Evolutionary conservation across 2,329 filamentous ascomycete species (phyloP), one percentile per base, ranked within the genome.

Genomic region (Alternaria postmessia): DNA sequence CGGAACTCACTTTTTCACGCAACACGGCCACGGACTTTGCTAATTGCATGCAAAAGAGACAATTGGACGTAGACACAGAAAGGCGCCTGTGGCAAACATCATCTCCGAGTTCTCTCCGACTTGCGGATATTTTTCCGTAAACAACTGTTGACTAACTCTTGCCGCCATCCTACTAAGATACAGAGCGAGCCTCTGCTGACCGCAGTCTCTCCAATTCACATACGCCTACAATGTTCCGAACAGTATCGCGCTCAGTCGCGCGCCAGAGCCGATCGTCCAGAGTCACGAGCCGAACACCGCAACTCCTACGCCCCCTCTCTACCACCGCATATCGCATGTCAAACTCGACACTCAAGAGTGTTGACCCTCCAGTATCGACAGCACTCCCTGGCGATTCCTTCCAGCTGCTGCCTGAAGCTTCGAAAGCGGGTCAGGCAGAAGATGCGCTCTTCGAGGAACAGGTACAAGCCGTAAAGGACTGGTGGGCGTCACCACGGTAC

Each of bases 401-500:
- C 81, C 94, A 97, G 77, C 85, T 97, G 14, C 86, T 97, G 0
- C 85, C 92, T 41, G 92, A 93, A 67, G 80, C 86, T 32, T 83
- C 90, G 57, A 97, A 98, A 79, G 83, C 90, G 0, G 93, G 93
- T 16, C 84, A 86, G 18, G 88, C 92, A 0, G 95, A 98, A 79
- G 93, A 98, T 80, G 88, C 88, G 1, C 85, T 97, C 1, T 96
- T 94, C 78, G 88, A 94, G 42, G 87, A 91, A 64, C 92, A 97
- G 76, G 84, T 98, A 53, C 86, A 90, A 72, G 90, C 95, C 71
- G 93, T 98, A 12, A 88, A 94, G 78, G 86, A 89, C 28, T 98
- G 94, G 95, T 99, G 94, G 94, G 86, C 87, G 20, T 90, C 89
- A 41, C 89, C 92, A 7, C 89, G 95, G 57, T 99, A 89, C 77